Conservation (phyloP, 2,329 filamentous ascomycete species). For the Cylindrodendrum hubeiense region DNA sequence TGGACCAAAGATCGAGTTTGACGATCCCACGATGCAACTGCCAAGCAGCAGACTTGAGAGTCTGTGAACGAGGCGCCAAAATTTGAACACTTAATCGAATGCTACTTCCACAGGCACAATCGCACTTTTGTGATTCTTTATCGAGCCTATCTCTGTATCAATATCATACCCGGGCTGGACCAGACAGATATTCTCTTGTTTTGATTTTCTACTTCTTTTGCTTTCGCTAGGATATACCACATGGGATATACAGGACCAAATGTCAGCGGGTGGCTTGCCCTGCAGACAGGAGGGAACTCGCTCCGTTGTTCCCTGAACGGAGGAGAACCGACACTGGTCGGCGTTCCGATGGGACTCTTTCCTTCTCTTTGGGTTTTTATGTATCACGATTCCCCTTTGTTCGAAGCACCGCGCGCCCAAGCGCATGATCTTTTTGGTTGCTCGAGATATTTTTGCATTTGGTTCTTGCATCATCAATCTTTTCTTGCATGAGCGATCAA, state of each 20-base stretch:
- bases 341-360: slow-evolving; percentile 15
- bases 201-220: slow-evolving; percentile 36
- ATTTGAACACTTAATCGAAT: slow-evolving; percentile 22
- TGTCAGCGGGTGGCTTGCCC: background rate
- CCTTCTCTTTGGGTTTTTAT: slow-evolving; percentile 10
- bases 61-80: slow-evolving; percentile 55
- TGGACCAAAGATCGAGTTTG: slow-evolving; percentile 68
- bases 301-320: slow-evolving; percentile 18
- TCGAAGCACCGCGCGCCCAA: slow-evolving; percentile 17
- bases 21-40: slow-evolving; percentile 69
- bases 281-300: slow-evolving; percentile 20
- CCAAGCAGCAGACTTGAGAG: slow-evolving; percentile 70
- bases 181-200: slow-evolving; percentile 34
- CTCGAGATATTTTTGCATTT: slow-evolving; percentile 15
- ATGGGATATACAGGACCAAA: slow-evolving; percentile 46
- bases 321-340: slow-evolving; percentile 26
- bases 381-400: slow-evolving; percentile 27
- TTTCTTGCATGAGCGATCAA: slow-evolving; percentile 12
- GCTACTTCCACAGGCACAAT: background rate
- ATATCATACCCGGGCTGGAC: slow-evolving; percentile 41
- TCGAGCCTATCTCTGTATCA: slow-evolving; percentile 40
- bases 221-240: slow-evolving; percentile 47
- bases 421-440: slow-evolving; percentile 7
- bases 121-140: slow-evolving; percentile 7
- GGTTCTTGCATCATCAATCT: slow-evolving; percentile 13